These are phyloP conservation scores for Phytophthora foliorum DNA, from an alignment of 352 stramenopile species.

Conservation along the genomic window DNA sequence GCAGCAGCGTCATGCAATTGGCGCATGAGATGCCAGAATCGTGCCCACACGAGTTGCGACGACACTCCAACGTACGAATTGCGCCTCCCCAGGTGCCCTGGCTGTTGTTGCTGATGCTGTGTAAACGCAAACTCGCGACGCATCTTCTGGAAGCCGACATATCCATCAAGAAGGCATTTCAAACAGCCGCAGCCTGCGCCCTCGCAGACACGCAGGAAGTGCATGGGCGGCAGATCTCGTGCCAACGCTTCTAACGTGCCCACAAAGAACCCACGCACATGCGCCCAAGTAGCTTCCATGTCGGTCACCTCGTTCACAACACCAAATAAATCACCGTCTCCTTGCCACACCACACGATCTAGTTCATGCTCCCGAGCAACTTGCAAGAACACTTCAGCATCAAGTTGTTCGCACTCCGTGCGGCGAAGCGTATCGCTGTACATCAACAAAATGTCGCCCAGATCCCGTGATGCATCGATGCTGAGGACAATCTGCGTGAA, in stretches of 20 bases:
- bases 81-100: conserved; percentile 3
- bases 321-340: conserved; percentile 73
- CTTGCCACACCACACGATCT: conserved; percentile 73
- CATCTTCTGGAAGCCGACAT: conserved; percentile 86
- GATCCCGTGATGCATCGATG: conserved; percentile 74
- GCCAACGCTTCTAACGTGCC: conserved; percentile 73
- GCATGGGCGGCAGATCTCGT: conserved; percentile 50
- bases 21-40: conserved; percentile 87
- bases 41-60: conserved; percentile 73
- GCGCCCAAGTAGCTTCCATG: conserved; percentile 70
- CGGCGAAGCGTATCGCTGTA: conserved; percentile 83
- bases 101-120: conserved; percentile 29
- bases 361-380: conserved; percentile 83
- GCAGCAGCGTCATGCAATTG: conserved; percentile 76
- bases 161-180: conserved; percentile 86
- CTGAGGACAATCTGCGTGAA: conserved; percentile 84
- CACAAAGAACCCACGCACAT: conserved; percentile 70
- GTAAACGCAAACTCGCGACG: conserved; percentile 48
- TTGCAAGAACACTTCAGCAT: conserved; percentile 72
- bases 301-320: conserved; percentile 74
- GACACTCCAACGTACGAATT: conserved; percentile 55
- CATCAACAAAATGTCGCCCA: conserved; percentile 81
- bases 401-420: conserved; percentile 63
- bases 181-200: conserved; percentile 82
- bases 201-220: conserved; percentile 77